Percentiles rank a stretch among this genome's conserved stretches.
These are phyloP conservation scores for Cornus suecica DNA, from an alignment of 148 eudicot genomes.

Conservation along the genomic window DNA sequence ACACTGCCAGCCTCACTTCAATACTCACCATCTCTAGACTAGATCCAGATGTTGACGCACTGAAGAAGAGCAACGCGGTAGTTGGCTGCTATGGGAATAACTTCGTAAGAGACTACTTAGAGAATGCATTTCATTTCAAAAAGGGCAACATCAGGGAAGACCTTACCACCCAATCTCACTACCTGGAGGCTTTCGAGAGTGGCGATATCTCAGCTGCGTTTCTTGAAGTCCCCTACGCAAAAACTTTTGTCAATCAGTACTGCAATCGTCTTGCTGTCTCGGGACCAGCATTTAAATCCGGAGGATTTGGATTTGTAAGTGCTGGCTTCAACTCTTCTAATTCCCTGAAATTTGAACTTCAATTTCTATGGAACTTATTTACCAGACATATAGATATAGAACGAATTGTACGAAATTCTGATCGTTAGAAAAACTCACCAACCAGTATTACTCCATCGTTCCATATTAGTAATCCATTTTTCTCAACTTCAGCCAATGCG, in stretches of 20 bases:
- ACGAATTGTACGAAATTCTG: too few relatives aligned
- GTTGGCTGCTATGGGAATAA: constrained; percentile 4
- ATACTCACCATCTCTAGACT: constrained; percentile 26
- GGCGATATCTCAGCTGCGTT: constrained; percentile 18
- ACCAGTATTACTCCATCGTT: too few relatives aligned
- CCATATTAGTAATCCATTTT: too few relatives aligned
- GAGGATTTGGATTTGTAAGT: constrained; percentile 36
- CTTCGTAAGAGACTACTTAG: background rate
- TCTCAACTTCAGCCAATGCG: too few relatives aligned
- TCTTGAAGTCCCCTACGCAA: constrained; percentile 30
- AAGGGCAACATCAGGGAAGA: background rate
- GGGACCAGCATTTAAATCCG: constrained; percentile 26
- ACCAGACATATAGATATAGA: too few relatives aligned
- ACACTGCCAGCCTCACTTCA: constrained; percentile 37
- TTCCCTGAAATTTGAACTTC: too few relatives aligned
- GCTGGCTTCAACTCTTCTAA: too few relatives aligned
- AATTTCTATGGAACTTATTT: too few relatives aligned
- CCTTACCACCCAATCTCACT: background rate
- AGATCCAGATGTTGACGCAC: background rate
- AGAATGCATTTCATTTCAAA: constrained; percentile 7
- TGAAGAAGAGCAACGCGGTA: constrained; percentile 11
- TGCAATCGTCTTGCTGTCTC: constrained; percentile 23
- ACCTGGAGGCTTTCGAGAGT: background rate
- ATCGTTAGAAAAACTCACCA: too few relatives aligned
- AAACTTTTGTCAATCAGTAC: constrained; percentile 15